Conservation (phyloP, 345 rosid genomes). For the Eucalyptus marginata region DNA sequence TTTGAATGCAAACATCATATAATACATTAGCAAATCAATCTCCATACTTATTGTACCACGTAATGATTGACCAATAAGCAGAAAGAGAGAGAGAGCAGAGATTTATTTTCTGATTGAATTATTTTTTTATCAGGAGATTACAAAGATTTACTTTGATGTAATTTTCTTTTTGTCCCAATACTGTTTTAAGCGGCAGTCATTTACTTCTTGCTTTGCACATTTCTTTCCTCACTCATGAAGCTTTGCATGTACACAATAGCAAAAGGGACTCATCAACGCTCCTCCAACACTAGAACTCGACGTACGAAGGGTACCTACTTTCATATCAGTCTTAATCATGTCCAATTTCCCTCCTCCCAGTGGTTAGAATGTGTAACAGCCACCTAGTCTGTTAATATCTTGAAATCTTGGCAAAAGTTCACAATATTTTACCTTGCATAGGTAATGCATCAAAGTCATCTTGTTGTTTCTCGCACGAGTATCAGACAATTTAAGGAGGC, state of each 20-base stretch:
- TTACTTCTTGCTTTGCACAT: background rate
- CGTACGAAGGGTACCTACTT: background rate
- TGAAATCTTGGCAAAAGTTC: background rate
- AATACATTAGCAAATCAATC: background rate
- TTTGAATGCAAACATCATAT: background rate
- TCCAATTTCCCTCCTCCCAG: background rate
- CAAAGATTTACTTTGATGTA: background rate
- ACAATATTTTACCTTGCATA: constrained; percentile 67
- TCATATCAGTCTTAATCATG: background rate
- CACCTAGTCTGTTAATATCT: background rate
- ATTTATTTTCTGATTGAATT: background rate
- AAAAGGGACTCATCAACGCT: background rate
- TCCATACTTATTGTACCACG: background rate
- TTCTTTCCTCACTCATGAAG: background rate
- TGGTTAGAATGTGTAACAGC: background rate
- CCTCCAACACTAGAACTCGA: background rate
- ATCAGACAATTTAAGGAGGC: constrained; percentile 94
- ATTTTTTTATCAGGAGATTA: background rate
- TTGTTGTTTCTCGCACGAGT: constrained; percentile 93
- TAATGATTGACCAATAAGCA: background rate
- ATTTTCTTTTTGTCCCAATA: background rate
- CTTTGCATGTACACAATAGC: background rate
- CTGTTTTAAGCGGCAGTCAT: background rate
- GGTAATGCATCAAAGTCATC: constrained; percentile 94
- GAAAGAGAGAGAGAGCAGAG: background rate